Evolutionary conservation across 2,329 filamentous ascomycete species (phyloP).

Genomic region (Xylaria polymorpha): DNA sequence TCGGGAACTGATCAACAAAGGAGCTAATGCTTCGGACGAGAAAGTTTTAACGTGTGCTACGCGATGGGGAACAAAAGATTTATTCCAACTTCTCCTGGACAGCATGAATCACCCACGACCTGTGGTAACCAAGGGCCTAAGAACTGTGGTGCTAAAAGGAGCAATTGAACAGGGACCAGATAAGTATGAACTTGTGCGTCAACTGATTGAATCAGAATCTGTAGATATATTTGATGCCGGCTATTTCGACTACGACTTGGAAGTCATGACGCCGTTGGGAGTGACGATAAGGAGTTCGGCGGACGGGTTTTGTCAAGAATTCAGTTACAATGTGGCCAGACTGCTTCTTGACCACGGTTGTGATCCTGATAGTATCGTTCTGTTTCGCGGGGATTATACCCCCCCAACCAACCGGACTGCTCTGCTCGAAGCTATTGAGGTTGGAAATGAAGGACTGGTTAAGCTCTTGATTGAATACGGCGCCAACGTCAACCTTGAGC

Average conservation of each 20-base stretch:
- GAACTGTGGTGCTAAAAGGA: constrained; percentile 6
- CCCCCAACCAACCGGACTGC: not conserved
- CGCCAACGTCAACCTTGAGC: constrained; percentile 30
- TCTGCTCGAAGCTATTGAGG: constrained; percentile 26
- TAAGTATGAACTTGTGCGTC: not conserved
- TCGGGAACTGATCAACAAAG: constrained; percentile 9
- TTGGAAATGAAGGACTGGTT: constrained; percentile 11
- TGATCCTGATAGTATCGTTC: constrained; percentile 23
- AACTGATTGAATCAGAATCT: not conserved
- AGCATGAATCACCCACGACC: not conserved
- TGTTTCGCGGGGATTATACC: accelerated
- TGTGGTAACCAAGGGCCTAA: not conserved
- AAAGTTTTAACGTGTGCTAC: not conserved
- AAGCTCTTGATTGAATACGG: constrained; percentile 33
- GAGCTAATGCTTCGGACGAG: not conserved
- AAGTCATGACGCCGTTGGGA: too few relatives aligned
- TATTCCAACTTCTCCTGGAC: constrained; percentile 3
- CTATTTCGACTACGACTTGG: too few relatives aligned
- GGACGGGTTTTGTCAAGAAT: too few relatives aligned
- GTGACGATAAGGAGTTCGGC: too few relatives aligned
- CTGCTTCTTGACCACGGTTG: constrained; percentile 25
- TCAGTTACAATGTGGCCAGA: constrained; percentile 10
- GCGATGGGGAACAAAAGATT: not conserved
- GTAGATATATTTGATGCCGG: constrained; percentile 22
- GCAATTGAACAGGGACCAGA: not conserved